Percentiles rank a stretch among this genome's conserved stretches.
Evolutionary conservation across 495 filamentous ascomycete genomes (phyloP).

Genomic region (Hypoxylon perforatum): DNA sequence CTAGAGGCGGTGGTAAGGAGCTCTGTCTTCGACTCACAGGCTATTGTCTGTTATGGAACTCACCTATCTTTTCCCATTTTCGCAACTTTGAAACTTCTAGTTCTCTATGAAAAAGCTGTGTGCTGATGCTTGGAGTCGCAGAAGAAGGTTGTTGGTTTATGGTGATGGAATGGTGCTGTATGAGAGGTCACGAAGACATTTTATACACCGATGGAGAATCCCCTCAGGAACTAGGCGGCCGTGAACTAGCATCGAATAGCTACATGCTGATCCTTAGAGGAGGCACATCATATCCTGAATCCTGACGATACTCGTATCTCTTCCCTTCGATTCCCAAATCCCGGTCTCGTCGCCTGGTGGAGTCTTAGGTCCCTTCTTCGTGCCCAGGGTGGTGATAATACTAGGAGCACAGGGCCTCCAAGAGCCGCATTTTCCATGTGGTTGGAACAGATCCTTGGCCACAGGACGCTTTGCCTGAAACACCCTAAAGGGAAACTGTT

Average conservation of each 20-base stretch:
- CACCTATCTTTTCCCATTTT: constrained; percentile 22
- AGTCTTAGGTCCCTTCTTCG: neutral
- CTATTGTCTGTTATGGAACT: neutral
- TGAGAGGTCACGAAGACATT: neutral
- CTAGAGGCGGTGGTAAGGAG: constrained; percentile 7
- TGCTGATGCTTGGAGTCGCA: neutral
- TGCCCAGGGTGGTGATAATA: neutral
- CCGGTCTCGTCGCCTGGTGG: neutral
- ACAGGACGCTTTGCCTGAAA: no score
- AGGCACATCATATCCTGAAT: neutral
- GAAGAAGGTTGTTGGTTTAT: neutral
- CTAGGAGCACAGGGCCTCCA: neutral
- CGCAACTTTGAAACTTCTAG: neutral
- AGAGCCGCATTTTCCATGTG: neutral
- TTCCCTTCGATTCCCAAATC: neutral
- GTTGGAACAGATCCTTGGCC: no score
- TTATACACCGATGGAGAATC: neutral
- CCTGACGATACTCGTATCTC: neutral
- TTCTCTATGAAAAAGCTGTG: neutral
- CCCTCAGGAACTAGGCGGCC: neutral
- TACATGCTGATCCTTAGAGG: neutral
- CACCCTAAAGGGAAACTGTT: no score
- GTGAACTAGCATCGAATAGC: neutral
- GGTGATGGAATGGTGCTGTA: neutral
- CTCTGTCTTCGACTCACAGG: neutral